Conservation (phyloP, 257 asterid species). For the Thymus mandschuricus region DNA sequence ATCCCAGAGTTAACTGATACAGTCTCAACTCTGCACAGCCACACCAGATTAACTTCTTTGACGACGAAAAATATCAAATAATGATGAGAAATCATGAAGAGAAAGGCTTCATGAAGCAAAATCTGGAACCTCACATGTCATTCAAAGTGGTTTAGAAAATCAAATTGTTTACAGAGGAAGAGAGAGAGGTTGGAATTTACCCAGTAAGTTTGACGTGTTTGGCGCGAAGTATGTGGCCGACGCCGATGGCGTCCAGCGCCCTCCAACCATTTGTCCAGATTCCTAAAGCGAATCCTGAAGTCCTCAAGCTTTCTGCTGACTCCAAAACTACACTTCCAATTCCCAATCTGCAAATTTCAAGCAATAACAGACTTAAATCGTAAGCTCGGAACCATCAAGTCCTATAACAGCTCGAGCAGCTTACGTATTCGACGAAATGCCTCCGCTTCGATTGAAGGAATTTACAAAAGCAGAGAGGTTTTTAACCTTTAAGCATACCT, state of each 20-base stretch:
- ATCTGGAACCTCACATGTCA: too few relatives aligned
- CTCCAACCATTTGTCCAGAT: slow-evolving; percentile 63
- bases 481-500: slow-evolving; percentile 32
- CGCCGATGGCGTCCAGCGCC: slow-evolving; percentile 54
- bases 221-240: slow-evolving; percentile 45
- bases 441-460: background rate
- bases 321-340: slow-evolving; percentile 53
- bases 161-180: background rate
- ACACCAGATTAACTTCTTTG: background rate
- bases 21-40: slow-evolving; percentile 34
- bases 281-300: slow-evolving; percentile 50
- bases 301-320: slow-evolving; percentile 47
- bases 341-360: slow-evolving; percentile 41
- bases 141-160: too few relatives aligned
- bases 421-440: background rate
- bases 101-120: background rate
- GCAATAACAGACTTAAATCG: background rate
- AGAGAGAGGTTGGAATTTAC: background rate
- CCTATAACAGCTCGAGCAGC: background rate
- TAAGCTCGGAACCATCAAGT: background rate
- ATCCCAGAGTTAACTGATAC: slow-evolving; percentile 36
- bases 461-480: background rate
- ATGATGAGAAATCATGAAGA: background rate
- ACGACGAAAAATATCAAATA: background rate
- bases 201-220: slow-evolving; percentile 36